Percentiles rank a stretch among this genome's conserved stretches.
Conservation (phyloP, 129 eudicot genomes). For the Logfia minima region DNA sequence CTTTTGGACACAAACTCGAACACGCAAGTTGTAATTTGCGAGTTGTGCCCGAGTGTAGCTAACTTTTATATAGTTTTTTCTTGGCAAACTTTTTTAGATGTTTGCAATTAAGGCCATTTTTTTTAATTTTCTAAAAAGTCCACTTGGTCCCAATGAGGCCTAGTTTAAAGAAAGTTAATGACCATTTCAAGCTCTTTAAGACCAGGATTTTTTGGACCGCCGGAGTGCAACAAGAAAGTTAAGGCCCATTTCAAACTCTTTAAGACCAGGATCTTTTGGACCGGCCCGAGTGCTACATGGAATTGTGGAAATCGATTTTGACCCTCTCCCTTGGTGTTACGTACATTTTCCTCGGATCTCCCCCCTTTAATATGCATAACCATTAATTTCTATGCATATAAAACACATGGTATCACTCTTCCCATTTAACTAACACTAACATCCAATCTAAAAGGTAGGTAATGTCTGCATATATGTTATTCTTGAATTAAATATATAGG, state of each 20-base stretch:
- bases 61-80: no score
- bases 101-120: no score
- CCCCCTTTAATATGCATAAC: not conserved
- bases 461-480: not conserved
- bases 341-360: not conserved
- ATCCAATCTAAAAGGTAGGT: not conserved
- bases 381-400: not conserved
- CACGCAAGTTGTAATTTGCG: no score
- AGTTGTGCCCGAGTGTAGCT: no score
- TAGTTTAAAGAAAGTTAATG: no score
- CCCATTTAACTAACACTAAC: not conserved
- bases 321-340: not conserved
- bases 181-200: no score
- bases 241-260: no score
- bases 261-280: not conserved
- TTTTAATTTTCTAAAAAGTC: no score
- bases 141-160: no score
- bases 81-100: no score
- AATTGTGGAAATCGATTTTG: not conserved
- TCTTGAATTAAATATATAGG: not conserved
- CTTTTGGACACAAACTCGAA: no score
- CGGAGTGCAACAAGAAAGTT: not conserved
- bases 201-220: not conserved
- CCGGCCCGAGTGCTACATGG: not conserved
- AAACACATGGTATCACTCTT: not conserved